Conservation (phyloP, 768 basidiomycete species). For the Xerocomellus chrysenteron region DNA sequence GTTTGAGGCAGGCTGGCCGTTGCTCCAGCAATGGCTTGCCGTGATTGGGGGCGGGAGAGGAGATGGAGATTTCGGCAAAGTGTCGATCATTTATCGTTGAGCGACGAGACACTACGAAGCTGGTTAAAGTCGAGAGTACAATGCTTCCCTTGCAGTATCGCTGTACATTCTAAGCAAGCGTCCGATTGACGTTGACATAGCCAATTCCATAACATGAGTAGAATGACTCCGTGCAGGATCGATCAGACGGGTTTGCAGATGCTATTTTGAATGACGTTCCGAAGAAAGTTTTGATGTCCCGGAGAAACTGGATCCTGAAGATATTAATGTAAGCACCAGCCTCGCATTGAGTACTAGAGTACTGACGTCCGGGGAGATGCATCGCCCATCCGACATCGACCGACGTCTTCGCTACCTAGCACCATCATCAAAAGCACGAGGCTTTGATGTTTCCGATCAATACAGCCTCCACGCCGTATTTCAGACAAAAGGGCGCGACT, state of each 20-base stretch:
- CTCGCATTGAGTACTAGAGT: not conserved
- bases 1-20: slow-evolving; percentile 83
- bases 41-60: slow-evolving; percentile 59
- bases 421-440: slow-evolving; percentile 89
- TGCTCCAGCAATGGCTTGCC: slow-evolving; percentile 71
- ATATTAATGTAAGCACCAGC: slow-evolving; percentile 3
- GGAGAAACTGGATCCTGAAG: slow-evolving; percentile 83
- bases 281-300: slow-evolving; percentile 79
- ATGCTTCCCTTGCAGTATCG: not conserved
- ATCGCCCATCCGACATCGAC: slow-evolving; percentile 82
- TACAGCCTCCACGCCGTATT: slow-evolving; percentile 80
- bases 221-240: slow-evolving; percentile 57
- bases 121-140: not conserved
- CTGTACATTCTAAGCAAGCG: slow-evolving; percentile 50
- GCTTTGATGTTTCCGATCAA: slow-evolving; percentile 86
- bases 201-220: slow-evolving; percentile 93
- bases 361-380: slow-evolving; percentile 81
- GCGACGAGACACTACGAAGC: not conserved
- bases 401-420: slow-evolving; percentile 96
- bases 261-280: slow-evolving; percentile 93
- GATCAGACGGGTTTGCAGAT: slow-evolving; percentile 52
- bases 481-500: slow-evolving; percentile 77
- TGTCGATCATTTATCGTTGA: slow-evolving; percentile 79
- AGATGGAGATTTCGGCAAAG: slow-evolving; percentile 67
- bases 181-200: slow-evolving; percentile 84